Base-by-base conservation (phyloP, 495 filamentous ascomycete genomes). In the Pseudoneurospora amorphoporcata region DNA sequence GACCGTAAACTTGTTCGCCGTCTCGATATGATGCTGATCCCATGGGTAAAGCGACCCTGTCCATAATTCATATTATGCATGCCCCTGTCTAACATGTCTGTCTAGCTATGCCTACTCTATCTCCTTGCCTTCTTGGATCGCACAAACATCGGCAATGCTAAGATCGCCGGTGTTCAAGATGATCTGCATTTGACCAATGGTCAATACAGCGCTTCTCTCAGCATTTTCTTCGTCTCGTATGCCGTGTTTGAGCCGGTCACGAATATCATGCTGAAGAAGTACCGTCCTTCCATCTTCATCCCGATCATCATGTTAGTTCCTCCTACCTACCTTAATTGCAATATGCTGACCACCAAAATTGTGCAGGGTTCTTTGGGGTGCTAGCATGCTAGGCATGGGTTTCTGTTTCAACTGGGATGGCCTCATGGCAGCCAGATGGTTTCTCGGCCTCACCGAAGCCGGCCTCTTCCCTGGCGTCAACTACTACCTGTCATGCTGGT, bases 151-250 rank as follows among this genome's bases (percentile, higher is more conserved):
- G 94, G 94, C 71, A 97, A 97, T 83, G 94, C 94, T 9, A 94
- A 93, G 76, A 88, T 97, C 68, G 92, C 89, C 68, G 90, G 91
- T 41, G 83, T 97, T 3, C 74, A 86, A n/a, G 79, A 84, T 14
- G 87, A 90, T 72, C 84, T 97, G 3, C 47, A 83, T 37, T 76
- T 83, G 42, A 87, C 91, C 83, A 86, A 84, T 4, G 70, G 83
- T 8, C 81, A 84, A 23, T 98, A 94, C 82, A 96, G 95, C 79
- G 86, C 86, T 10, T 84, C 89, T 5, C 86, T 97, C 2, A 90
- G 91, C 42, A 91, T 97, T 76, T 98, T 97, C 83, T 98, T 98
- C 84, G 87, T 97, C 37, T 96, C 93, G 29, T 98, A 98, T 81
- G 86, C 92, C 43, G 81, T 94, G 45, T 92, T 94, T 73, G 94